Base-by-base conservation (phyloP, 2,329 filamentous ascomycete species). In the Hypomyces rosellus region DNA sequence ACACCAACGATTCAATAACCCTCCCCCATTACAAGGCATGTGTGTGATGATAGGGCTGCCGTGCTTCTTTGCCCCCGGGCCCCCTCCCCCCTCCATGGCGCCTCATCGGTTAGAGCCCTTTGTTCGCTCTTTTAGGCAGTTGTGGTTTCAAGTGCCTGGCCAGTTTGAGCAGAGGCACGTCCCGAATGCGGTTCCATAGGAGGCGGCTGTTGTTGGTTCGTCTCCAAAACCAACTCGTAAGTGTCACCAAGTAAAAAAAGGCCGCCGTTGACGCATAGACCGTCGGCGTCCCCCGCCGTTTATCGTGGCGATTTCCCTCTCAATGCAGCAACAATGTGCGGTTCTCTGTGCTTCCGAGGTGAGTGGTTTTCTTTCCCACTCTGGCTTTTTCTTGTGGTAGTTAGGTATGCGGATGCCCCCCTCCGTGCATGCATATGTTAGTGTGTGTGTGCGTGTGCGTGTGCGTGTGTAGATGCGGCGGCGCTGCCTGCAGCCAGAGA, bases 81-180 rank as follows among this genome's bases (percentile, higher is more conserved):
- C 8, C 25, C 25, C 25, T 30, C 25, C 9, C 25, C 25, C 20
- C 20, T 20, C 20, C 20, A 20, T 20, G 8, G 25, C 9, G 43
- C 48, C 34, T 43, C 22, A 46, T 45, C 30, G 43, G 45, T 15
- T 34, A 43, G 38, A 40, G 15, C 38, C 46, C 46, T 49, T 43
- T 49, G 46, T 49, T 44, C 46, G 50, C 50, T 46, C 39, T 25
- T 52, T 48, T 52, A 43, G 46, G 50, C 37, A 49, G 45, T 43
- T 40, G 34, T 43, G 48, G 25, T 34, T 41, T 39, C 40, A 33
- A 49, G 22, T 34, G 30, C 12, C 20, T 47, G 45, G 12, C 49
- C 45, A 30, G 16, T 47, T 44, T 47, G 20, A 51, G 49, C n/a
- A 36, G 41, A 34, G 20, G 45, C 34, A 34, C 45, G 33, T 39